Conservation (phyloP, 2,329 filamentous ascomycete genomes). For the Lachnum nothofagi region DNA sequence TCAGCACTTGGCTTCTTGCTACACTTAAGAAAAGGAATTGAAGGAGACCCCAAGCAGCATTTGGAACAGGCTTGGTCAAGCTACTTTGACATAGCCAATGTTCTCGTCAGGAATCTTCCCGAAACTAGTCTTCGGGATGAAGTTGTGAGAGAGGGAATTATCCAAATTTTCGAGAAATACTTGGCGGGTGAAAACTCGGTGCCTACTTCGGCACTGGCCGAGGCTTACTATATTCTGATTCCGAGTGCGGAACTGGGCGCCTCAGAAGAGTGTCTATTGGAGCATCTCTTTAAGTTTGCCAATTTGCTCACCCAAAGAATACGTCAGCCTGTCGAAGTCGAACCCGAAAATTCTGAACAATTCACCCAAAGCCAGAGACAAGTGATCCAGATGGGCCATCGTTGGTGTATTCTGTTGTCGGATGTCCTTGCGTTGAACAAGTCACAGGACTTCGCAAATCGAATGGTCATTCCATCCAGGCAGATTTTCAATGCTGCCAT, state of each 20-base stretch:
- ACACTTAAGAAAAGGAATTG: slow-evolving; percentile 66
- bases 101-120: slow-evolving; percentile 45
- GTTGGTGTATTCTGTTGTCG: slow-evolving; percentile 54
- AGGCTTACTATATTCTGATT: slow-evolving; percentile 44
- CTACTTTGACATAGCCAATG: slow-evolving; percentile 62
- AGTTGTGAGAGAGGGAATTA: slow-evolving; percentile 47
- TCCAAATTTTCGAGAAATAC: slow-evolving; percentile 52
- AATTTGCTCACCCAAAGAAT: slow-evolving; percentile 60
- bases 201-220: slow-evolving; percentile 27
- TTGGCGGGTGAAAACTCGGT: slow-evolving; percentile 29
- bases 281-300: slow-evolving; percentile 58
- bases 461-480: slow-evolving; percentile 16
- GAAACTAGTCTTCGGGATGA: slow-evolving; percentile 41
- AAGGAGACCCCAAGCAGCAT: slow-evolving; percentile 64
- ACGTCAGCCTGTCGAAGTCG: slow-evolving; percentile 66
- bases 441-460: slow-evolving; percentile 17
- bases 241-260: slow-evolving; percentile 40
- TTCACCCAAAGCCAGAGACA: slow-evolving; percentile 4
- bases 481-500: slow-evolving; percentile 37
- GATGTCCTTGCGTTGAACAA: slow-evolving; percentile 32
- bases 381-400: slow-evolving; percentile 60
- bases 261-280: slow-evolving; percentile 26
- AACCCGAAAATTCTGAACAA: slow-evolving; percentile 56
- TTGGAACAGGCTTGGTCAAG: slow-evolving; percentile 65
- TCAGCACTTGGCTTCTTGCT: slow-evolving; percentile 58